Evolutionary conservation across 257 asterid species (phyloP).

Genomic region (Solanum sejunctum): DNA sequence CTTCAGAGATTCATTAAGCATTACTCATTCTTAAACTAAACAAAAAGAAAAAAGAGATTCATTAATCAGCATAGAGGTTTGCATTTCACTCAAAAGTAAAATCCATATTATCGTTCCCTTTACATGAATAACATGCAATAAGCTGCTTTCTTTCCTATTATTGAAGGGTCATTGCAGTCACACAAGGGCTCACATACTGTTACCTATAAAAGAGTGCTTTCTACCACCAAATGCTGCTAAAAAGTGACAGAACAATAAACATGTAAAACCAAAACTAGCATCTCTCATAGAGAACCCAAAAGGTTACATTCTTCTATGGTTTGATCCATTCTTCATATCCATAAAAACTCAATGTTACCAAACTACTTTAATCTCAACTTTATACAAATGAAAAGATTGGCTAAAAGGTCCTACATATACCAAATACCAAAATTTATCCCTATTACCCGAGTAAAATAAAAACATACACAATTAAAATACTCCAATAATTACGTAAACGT

Average conservation of each 20-base stretch:
- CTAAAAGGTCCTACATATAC: not conserved
- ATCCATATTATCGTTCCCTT: not conserved
- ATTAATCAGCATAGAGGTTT: not conserved
- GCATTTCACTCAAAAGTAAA: not conserved
- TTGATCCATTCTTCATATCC: no score
- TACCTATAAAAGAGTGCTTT: not conserved
- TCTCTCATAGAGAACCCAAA: no score
- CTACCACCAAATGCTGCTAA: not conserved
- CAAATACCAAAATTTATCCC: not conserved
- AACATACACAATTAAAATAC: not conserved
- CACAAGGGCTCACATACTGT: not conserved
- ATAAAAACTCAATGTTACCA: not conserved
- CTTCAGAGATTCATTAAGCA: not conserved
- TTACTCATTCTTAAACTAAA: not conserved
- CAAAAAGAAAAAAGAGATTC: not conserved
- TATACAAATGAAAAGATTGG: not conserved
- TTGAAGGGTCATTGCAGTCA: not conserved
- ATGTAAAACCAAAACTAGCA: no score
- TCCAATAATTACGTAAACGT: not conserved
- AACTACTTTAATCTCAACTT: not conserved
- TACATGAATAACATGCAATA: not conserved
- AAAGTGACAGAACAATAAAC: not conserved
- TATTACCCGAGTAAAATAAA: not conserved
- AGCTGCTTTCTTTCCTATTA: not conserved
- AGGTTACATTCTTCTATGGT: no score